phyloP scores from a whole-genome alignment of 306 rosid species.

The Prunus armeniaca region DNA sequence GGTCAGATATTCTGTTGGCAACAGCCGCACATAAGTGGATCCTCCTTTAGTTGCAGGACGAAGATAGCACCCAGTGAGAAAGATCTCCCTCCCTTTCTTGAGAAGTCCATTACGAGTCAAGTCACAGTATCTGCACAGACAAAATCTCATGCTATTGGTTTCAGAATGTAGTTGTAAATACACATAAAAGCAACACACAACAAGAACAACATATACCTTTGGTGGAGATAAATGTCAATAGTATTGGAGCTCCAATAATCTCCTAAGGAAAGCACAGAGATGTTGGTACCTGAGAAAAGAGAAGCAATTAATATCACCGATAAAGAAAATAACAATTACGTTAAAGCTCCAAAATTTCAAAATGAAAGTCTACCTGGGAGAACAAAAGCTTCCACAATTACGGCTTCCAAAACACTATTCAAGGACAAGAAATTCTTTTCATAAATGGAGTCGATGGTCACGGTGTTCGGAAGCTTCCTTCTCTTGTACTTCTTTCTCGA shows the following conservation, averaged over 20 bases:
- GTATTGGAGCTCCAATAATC: constrained; percentile 77
- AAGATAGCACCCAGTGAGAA: constrained; percentile 91
- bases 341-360: background rate
- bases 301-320: background rate
- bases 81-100: constrained; percentile 84
- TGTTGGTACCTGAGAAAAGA: constrained; percentile 67
- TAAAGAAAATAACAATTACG: constrained; percentile 8
- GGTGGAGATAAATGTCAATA: constrained; percentile 88
- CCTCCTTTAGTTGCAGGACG: constrained; percentile 64
- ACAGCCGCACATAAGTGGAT: constrained; percentile 64
- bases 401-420: constrained; percentile 67
- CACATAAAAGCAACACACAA: background rate
- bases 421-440: constrained; percentile 77
- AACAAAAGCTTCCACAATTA: constrained; percentile 60
- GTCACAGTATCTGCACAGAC: constrained; percentile 62
- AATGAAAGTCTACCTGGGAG: constrained; percentile 67
- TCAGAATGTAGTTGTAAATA: background rate
- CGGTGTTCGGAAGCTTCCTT: constrained; percentile 69
- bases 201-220: constrained; percentile 46
- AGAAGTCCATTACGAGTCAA: constrained; percentile 65
- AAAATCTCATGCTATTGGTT: constrained; percentile 17
- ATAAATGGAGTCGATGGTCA: constrained; percentile 73
- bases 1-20: constrained; percentile 91
- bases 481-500: constrained; percentile 54
- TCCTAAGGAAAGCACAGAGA: constrained; percentile 58